Conservation (phyloP, 2,329 filamentous ascomycete genomes). For the Ploettnerulaceae sp. region DNA sequence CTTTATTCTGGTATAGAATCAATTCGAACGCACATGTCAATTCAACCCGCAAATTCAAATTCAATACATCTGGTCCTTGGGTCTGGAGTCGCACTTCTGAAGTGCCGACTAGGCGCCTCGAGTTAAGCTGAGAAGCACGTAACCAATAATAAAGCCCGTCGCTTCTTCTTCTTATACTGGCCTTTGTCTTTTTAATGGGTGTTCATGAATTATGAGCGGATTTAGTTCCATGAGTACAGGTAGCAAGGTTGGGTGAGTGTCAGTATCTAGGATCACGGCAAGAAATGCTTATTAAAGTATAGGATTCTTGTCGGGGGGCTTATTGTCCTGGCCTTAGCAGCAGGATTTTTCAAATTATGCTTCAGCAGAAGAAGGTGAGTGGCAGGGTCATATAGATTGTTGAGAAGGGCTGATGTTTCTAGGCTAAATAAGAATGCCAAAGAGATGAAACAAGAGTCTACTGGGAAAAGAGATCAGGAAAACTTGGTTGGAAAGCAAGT, state of each 20-base stretch:
- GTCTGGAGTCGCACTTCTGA: neutral
- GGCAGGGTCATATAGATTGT: neutral
- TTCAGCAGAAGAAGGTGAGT: conserved; percentile 27
- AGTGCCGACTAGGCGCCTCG: conserved; percentile 4
- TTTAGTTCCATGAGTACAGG: conserved; percentile 15
- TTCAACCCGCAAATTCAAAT: neutral
- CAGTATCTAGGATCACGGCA: neutral
- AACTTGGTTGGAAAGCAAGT: conserved; percentile 19
- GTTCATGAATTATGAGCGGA: conserved; percentile 21
- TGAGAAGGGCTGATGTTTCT: conserved; percentile 1
- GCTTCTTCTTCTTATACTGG: neutral
- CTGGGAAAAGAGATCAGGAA: conserved; percentile 16
- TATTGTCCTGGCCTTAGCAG: conserved; percentile 20
- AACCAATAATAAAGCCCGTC: neutral
- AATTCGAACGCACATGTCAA: neutral
- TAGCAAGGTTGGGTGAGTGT: conserved; percentile 19
- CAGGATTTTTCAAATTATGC: conserved; percentile 22
- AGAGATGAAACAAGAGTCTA: conserved; percentile 19
- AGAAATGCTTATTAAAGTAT: neutral
- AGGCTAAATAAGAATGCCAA: conserved; percentile 21
- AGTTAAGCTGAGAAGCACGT: too few species aligned
- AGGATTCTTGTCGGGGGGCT: conserved; percentile 24
- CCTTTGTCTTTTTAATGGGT: neutral
- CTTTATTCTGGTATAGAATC: conserved; percentile 7
- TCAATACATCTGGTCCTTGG: conserved; percentile 12